Conservation (phyloP, 345 rosid genomes). For the Excoecaria cochinchinensis region DNA sequence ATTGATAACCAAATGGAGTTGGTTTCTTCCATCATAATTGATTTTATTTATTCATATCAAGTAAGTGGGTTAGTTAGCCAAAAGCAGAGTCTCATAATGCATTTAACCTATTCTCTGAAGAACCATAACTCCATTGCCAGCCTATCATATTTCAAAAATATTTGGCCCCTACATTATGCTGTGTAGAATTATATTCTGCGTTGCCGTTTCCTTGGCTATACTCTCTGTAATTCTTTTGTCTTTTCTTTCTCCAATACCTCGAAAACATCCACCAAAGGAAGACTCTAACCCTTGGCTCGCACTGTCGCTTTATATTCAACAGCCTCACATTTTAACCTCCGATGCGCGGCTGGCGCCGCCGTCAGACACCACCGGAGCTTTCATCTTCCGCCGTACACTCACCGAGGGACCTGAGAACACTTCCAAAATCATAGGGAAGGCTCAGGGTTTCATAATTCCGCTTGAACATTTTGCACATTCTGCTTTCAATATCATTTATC, state of each 20-base stretch:
- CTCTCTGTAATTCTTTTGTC: conserved; percentile 55
- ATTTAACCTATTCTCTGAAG: conserved; percentile 8
- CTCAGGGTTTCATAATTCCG: conserved; percentile 78
- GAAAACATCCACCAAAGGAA: conserved; percentile 21
- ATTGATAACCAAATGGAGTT: not conserved
- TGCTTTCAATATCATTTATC: conserved; percentile 63
- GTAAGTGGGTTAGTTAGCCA: conserved; percentile 38
- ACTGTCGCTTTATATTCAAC: conserved; percentile 71
- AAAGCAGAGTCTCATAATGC: conserved; percentile 13
- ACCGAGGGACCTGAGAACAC: conserved; percentile 72
- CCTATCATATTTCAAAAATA: not conserved
- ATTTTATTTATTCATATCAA: not conserved
- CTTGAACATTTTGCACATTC: conserved; percentile 56
- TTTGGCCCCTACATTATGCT: conserved; percentile 39
- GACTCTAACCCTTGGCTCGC: conserved; percentile 45
- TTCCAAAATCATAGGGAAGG: conserved; percentile 64
- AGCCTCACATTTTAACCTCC: conserved; percentile 35
- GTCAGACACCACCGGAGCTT: conserved; percentile 40
- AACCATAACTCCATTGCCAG: not conserved
- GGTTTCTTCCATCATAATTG: not conserved
- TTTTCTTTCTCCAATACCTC: conserved; percentile 53
- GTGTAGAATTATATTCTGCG: conserved; percentile 55
- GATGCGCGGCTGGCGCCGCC: conserved; percentile 5
- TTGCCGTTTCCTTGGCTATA: conserved; percentile 49
- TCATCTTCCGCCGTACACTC: conserved; percentile 57